Percentiles rank a stretch among this genome's conserved stretches.
Evolutionary conservation across 805 yeast species (phyloP).

Genomic region (Scheffersomyces stipitis): DNA sequence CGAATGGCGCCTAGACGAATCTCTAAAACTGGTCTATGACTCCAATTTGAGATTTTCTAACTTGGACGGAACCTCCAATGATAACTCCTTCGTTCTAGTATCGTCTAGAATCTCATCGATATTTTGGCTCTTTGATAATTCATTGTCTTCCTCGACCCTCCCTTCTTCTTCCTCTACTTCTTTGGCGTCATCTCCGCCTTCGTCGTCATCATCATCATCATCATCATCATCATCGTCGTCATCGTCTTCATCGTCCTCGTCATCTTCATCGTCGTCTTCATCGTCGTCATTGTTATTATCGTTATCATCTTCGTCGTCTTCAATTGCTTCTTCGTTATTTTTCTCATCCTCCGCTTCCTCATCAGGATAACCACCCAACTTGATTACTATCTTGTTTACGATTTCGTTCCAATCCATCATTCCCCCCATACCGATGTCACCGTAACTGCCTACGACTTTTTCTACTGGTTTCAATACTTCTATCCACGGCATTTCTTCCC

Average conservation of each 20-base stretch:
- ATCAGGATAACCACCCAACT: slow-evolving; percentile 55
- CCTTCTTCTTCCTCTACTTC: slow-evolving; percentile 8
- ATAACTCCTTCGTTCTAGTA: too few species aligned
- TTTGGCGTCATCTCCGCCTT: slow-evolving; percentile 17
- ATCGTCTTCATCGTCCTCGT: slow-evolving; percentile 46
- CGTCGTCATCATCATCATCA: slow-evolving; percentile 27
- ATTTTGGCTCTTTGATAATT: slow-evolving; percentile 2
- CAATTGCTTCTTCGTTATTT: slow-evolving; percentile 35
- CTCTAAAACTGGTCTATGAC: too few species aligned
- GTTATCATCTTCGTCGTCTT: slow-evolving; percentile 25
- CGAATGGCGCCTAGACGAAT: too few species aligned
- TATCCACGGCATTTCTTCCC: slow-evolving; percentile 93
- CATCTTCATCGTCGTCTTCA: slow-evolving; percentile 34
- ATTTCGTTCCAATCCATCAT: slow-evolving; percentile 98
- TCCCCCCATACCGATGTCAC: slow-evolving; percentile 99
- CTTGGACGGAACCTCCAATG: too few species aligned
- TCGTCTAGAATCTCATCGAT: not conserved
- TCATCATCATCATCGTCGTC: slow-evolving; percentile 48
- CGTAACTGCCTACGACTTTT: slow-evolving; percentile 87
- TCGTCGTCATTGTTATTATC: slow-evolving; percentile 33
- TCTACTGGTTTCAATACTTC: slow-evolving; percentile 93
- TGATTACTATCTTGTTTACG: slow-evolving; percentile 78
- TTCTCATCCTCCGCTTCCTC: slow-evolving; percentile 53
- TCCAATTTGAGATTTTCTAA: too few species aligned
- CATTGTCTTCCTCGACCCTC: slow-evolving; percentile 1